phyloP scores from a whole-genome alignment of 768 basidiomycete species.

The Mycena indigotica region DNA sequence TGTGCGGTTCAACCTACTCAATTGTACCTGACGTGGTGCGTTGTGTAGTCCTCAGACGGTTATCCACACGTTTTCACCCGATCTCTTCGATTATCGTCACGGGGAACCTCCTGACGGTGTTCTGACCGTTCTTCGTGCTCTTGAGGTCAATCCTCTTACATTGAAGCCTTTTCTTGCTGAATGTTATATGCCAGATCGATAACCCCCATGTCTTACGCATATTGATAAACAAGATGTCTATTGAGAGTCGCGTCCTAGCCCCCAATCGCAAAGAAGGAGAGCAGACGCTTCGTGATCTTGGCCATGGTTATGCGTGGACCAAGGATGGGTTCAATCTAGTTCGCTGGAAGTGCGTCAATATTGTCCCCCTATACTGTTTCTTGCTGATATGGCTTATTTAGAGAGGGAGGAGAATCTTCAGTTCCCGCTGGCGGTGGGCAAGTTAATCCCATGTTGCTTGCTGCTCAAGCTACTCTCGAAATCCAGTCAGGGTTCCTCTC shows the following conservation, averaged over 20 bases:
- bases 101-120: constrained; percentile 70
- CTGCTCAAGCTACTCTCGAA: constrained; percentile 10
- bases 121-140: constrained; percentile 77
- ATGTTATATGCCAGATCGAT: constrained; percentile 55
- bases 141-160: constrained; percentile 59
- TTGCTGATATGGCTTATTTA: background rate
- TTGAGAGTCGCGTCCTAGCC: constrained; percentile 76
- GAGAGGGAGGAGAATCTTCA: constrained; percentile 22
- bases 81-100: constrained; percentile 75
- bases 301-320: constrained; percentile 37
- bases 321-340: constrained; percentile 50
- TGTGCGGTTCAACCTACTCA: no score
- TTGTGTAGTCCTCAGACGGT: constrained; percentile 43
- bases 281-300: constrained; percentile 55
- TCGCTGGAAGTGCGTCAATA: constrained; percentile 59
- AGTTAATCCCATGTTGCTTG: constrained; percentile 17
- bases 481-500: constrained; percentile 6
- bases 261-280: constrained; percentile 66
- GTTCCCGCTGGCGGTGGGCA: constrained; percentile 2
- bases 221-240: constrained; percentile 70
- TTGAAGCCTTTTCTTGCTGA: constrained; percentile 10
- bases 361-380: background rate
- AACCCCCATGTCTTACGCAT: constrained; percentile 77
- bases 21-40: background rate
- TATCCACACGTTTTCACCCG: constrained; percentile 69